phyloP scores from a whole-genome alignment of 495 filamentous ascomycete genomes.

The Xylona heveae region DNA sequence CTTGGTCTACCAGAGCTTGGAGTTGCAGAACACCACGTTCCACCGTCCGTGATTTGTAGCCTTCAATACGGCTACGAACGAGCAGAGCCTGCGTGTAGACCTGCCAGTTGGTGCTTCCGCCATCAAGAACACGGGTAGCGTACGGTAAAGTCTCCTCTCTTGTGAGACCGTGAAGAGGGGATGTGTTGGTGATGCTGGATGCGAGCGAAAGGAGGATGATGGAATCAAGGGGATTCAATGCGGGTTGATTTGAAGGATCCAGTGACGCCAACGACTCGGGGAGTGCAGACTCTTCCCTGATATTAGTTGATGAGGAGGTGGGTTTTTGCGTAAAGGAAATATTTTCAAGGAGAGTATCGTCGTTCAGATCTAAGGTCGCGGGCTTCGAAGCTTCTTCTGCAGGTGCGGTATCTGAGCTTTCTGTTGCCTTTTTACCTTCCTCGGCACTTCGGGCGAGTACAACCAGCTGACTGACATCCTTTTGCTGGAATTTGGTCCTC shows the following conservation, averaged over 20 bases:
- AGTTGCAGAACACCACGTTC: constrained; percentile 84
- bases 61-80: constrained; percentile 73
- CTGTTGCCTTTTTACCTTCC: constrained; percentile 2
- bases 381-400: constrained; percentile 22
- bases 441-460: constrained; percentile 61
- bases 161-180: constrained; percentile 64
- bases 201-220: constrained; percentile 70
- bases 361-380: constrained; percentile 52
- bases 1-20: constrained; percentile 88
- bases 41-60: constrained; percentile 60
- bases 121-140: constrained; percentile 67
- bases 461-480: constrained; percentile 74
- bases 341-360: constrained; percentile 80
- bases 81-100: constrained; percentile 86
- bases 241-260: constrained; percentile 61
- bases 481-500: constrained; percentile 79
- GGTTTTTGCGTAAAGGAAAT: constrained; percentile 45
- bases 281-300: constrained; percentile 30
- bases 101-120: constrained; percentile 92
- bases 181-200: constrained; percentile 69
- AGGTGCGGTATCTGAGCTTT: background rate
- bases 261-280: constrained; percentile 36
- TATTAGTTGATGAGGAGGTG: constrained; percentile 10
- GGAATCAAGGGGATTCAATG: constrained; percentile 60
- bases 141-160: constrained; percentile 85